Evolutionary conservation across 2,329 filamentous ascomycete genomes (phyloP).

Genomic region (Penicillium olsonii): DNA sequence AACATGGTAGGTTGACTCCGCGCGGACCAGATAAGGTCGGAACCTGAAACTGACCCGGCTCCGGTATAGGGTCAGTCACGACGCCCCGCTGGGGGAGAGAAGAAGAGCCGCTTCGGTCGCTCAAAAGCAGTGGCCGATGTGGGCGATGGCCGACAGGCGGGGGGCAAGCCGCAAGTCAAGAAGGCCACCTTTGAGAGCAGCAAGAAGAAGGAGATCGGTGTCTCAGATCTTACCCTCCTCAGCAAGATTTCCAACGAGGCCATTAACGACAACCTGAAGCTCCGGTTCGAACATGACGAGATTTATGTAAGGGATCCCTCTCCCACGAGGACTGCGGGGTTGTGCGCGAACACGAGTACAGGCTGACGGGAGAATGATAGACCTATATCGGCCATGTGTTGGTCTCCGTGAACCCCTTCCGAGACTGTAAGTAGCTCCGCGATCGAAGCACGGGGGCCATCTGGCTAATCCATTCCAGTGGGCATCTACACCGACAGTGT

Average conservation of each 20-base stretch:
- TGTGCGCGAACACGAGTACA: conserved; percentile 17
- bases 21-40: not conserved
- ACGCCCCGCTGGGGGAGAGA: conserved; percentile 45
- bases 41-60: conserved; percentile 22
- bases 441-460: not conserved
- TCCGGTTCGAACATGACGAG: conserved; percentile 94
- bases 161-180: conserved; percentile 70
- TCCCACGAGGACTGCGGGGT: conserved; percentile 15
- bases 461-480: conserved; percentile 53
- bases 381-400: conserved; percentile 99
- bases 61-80: conserved; percentile 43
- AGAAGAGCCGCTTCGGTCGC: conserved; percentile 47
- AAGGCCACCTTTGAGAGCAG: conserved; percentile 94
- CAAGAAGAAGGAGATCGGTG: conserved; percentile 99
- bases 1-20: conserved; percentile 34
- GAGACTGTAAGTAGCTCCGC: conserved; percentile 65
- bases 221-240: conserved; percentile 94
- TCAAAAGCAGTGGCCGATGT: conserved; percentile 45
- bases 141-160: conserved; percentile 47
- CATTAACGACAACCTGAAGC: conserved; percentile 98
- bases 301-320: conserved; percentile 69
- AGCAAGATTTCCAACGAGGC: conserved; percentile 99
- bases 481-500: conserved; percentile 97
- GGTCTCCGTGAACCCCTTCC: conserved; percentile 98
- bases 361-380: conserved; percentile 38